Percentiles rank a stretch among this genome's conserved stretches.
Evolutionary conservation across 2,329 filamentous ascomycete species (phyloP).

Genomic region (Lachnellula cervina): DNA sequence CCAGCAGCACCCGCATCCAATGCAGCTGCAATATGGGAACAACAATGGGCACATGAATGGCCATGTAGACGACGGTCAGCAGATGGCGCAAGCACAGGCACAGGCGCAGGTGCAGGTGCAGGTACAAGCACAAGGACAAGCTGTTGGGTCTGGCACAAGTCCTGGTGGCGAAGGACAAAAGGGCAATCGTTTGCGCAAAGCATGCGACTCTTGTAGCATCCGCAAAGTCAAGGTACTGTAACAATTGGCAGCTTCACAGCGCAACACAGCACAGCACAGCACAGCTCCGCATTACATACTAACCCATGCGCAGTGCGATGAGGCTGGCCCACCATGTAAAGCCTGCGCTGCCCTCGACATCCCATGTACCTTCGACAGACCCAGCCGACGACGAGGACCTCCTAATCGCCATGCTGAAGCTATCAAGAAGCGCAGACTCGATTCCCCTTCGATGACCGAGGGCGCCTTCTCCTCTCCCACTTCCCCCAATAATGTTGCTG

Average conservation of each 20-base stretch:
- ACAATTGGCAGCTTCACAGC: neutral
- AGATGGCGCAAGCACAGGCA: neutral
- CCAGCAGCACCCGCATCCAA: conserved; percentile 11
- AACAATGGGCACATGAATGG: conserved; percentile 17
- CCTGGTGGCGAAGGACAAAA: conserved; percentile 24
- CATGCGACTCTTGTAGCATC: conserved; percentile 49
- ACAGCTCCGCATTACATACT: neutral
- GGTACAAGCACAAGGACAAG: neutral
- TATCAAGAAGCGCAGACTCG: conserved; percentile 55
- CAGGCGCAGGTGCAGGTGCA: neutral
- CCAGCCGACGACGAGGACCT: conserved; percentile 58
- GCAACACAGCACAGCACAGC: neutral
- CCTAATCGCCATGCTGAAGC: conserved; percentile 63
- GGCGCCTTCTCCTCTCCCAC: conserved; percentile 25
- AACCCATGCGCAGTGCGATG: conserved; percentile 49
- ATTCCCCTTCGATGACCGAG: conserved; percentile 13
- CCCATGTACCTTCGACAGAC: conserved; percentile 61
- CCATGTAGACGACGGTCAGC: conserved; percentile 12
- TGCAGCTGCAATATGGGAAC: conserved; percentile 9
- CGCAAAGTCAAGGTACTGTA: conserved; percentile 45
- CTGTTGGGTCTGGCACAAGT: conserved; percentile 1
- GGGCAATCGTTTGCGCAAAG: conserved; percentile 40
- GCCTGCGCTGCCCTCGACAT: conserved; percentile 62
- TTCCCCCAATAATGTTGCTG: conserved; percentile 30
- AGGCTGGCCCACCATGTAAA: conserved; percentile 60